Base-by-base conservation (phyloP, 257 asterid genomes). In the Przewalskia tangutica region DNA sequence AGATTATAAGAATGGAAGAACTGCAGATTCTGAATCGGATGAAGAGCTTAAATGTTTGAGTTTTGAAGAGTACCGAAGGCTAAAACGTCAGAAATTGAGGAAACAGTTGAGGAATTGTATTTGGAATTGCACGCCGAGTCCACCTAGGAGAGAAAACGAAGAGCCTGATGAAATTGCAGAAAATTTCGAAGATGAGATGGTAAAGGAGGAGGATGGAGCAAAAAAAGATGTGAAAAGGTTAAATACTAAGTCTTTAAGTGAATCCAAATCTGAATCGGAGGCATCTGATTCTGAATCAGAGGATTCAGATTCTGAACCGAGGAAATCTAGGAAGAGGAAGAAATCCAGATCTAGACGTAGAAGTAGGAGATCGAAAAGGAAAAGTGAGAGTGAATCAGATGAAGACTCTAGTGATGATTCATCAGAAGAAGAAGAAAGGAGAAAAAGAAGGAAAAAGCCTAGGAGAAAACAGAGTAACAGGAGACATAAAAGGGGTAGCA, bases 71-170 rank as follows among this genome's bases (percentile, higher is more conserved):
- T 91, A 92, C 67, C 91, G 99, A 55, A 88, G 94, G 89, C 86
- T 90, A 50, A 94, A 94, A 84, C 97, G 99, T 70, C 97, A 90
- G 85, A 93, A 91, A 76, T 71, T 91, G 94, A 89, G 99, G 65
- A 95, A 94, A 70, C 38, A 4, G 86, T 86, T 90, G 3, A 89
- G 53, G 53, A 75, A 68, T 67, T 84, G 92, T 83, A 84, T 95
- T 40, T 95, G 98, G 98, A 89, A 84, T 42, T 90, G 93, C 82
- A 94, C 99, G 1, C 99, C 99, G 55, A 95, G 99, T 76, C 99
- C 99, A 40, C 97, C 96, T 81, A 92, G 99, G 91, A 88, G 64
- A 85, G 89, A 91, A 13, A 81, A 86, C 77, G 91, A 84, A 6
- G 90, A 54, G 7, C 91, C 82, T 32, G 89, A 86, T 8, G 89